Percentiles rank a stretch among this genome's conserved stretches.
These are phyloP conservation scores for Backusella westeae DNA, from an alignment of 192 early-diverging fungal species.

Conservation along the genomic window DNA sequence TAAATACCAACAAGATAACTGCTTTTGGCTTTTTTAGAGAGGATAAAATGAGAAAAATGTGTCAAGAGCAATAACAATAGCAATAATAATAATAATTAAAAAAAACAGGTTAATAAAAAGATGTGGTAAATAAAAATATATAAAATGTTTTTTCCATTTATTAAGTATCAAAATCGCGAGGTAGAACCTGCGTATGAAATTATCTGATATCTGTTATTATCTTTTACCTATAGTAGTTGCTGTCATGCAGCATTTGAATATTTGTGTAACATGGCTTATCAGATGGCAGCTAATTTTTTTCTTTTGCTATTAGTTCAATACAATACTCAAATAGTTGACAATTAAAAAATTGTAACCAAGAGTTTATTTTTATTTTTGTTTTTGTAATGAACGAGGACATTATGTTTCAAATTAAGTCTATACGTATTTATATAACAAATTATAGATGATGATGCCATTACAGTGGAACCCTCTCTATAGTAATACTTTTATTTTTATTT, in stretches of 20 bases:
- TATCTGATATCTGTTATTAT: neutral
- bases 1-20: neutral
- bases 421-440: no score
- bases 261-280: neutral
- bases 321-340: neutral
- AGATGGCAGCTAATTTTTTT: neutral
- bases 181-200: neutral
- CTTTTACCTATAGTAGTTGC: neutral
- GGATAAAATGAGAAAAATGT: neutral
- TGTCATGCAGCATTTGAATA: neutral
- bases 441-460: no score
- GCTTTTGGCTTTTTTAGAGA: neutral
- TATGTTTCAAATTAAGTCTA: no score
- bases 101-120: neutral
- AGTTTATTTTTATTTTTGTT: neutral
- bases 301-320: neutral
- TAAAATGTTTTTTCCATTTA: neutral
- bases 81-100: neutral
- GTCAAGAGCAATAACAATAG: neutral
- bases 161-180: neutral
- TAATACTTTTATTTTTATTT: no score
- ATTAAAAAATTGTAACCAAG: neutral
- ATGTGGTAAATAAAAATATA: neutral
- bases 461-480: no score
- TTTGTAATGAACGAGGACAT: no score